A percentile compares a stretch with the other conserved stretches of the same genome.
Conservation (phyloP, 75 land plant genomes). For the Pinus tabuliformis region DNA sequence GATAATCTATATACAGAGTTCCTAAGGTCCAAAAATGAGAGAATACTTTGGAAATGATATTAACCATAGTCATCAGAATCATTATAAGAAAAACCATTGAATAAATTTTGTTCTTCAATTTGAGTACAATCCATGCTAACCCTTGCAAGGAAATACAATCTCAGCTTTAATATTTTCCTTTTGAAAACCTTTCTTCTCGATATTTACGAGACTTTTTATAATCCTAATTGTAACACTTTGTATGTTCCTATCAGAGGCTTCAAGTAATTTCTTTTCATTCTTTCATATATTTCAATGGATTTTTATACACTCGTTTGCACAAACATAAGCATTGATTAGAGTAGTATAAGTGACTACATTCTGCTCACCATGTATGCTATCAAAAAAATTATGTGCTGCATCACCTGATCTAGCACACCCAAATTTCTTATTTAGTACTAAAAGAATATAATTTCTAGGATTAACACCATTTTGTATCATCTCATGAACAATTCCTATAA, state of each 20-base stretch:
- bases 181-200: not conserved
- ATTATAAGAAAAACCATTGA: not conserved
- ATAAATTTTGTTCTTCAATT: not conserved
- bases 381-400: constrained; percentile 34
- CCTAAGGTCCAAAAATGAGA: too few species aligned
- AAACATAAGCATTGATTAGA: constrained; percentile 44
- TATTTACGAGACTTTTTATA: constrained; percentile 8
- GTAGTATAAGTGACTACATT: constrained; percentile 47
- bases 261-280: constrained; percentile 28
- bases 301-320: constrained; percentile 39
- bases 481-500: constrained; percentile 34
- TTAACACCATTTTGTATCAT: constrained; percentile 27
- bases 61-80: not conserved
- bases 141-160: not conserved
- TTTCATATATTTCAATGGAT: constrained; percentile 29
- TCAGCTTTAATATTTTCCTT: not conserved
- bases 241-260: constrained; percentile 35
- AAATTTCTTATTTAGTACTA: constrained; percentile 34
- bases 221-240: constrained; percentile 34
- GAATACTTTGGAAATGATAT: too few species aligned
- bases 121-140: not conserved
- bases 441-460: constrained; percentile 24
- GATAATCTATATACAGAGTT: too few species aligned
- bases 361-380: constrained; percentile 21
- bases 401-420: constrained; percentile 24